Base-by-base conservation (phyloP, 306 rosid species). In the Cucumis hystrix region DNA sequence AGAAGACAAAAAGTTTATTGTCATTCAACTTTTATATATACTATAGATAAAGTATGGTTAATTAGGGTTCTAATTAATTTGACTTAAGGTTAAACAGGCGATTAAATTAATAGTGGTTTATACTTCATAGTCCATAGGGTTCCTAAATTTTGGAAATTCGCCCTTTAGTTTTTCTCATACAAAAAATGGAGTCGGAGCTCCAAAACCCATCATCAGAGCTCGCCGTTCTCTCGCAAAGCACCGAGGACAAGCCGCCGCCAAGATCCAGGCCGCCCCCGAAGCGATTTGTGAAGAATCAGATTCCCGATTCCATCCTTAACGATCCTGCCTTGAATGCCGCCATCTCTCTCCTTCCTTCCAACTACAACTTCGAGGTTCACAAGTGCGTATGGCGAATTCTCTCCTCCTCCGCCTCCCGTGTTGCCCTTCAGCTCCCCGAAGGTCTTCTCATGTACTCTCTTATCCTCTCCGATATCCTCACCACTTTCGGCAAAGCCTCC, bases 401-500 rank as follows among this genome's bases (percentile, higher is more conserved):
- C 63, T 93, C 98, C 81, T 74, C 91, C 1, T 25, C 66, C 6
- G 89, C 96, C 72, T 78, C 87, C 68, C 89, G 90, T 61, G 85
- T 93, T 28, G 96, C 96, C 14, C 95, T 93, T 25, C 96, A 91
- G 66, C 90, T 91, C 56, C 96, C 98, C 0, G 98, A 93, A 78
- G 98, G 98, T 39, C 96, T 93, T 65, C 98, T 93, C 81, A 93
- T 93, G 96, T 93, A 89, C 83, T 91, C 98, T 28, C 88, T 93
- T 15, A 83, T 86, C 13, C 87, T 93, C 75, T 89, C 98, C 39
- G 96, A 93, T 64, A 93, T 93, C 83, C 83, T 93, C 87, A 85
- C 98, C 80, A 80, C 92, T 61, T 89, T 87, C 78, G 90, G 90
- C 45, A 82, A 77, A 1, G 98, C 88, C 78, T 45, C 83, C 7